phyloP scores from a whole-genome alignment of 495 filamentous ascomycete genomes.

The Pyrenula aspistea region DNA sequence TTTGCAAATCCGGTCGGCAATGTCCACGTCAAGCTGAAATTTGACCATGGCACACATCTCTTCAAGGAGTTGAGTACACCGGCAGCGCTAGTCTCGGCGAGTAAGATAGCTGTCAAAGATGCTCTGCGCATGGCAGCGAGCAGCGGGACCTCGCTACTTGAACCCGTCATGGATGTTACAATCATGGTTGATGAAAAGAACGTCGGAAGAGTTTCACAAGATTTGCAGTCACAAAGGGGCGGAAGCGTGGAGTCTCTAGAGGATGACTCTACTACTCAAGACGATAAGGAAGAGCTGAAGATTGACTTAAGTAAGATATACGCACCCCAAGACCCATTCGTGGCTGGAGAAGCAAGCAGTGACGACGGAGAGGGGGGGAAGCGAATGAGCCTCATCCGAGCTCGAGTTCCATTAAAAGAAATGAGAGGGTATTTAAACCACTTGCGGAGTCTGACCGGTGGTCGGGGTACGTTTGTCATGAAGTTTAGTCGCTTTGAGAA shows the following conservation, averaged over 20 bases:
- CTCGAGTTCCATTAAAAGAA: slow-evolving; percentile 82
- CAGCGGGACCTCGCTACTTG: slow-evolving; percentile 55
- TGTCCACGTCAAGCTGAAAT: slow-evolving; percentile 52
- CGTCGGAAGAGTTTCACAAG: slow-evolving; percentile 79
- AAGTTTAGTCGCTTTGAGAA: slow-evolving; percentile 79
- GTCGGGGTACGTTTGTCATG: slow-evolving; percentile 88
- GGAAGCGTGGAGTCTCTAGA: slow-evolving; percentile 76
- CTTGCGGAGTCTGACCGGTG: slow-evolving; percentile 75
- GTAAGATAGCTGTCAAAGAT: slow-evolving; percentile 54
- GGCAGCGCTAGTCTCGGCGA: slow-evolving; percentile 67
- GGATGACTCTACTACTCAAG: slow-evolving; percentile 30
- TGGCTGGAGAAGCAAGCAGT: slow-evolving; percentile 10
- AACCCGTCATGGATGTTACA: slow-evolving; percentile 80
- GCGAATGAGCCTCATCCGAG: slow-evolving; percentile 48
- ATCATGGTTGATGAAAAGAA: slow-evolving; percentile 74
- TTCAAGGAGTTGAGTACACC: slow-evolving; percentile 54
- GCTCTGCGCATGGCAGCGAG: slow-evolving; percentile 47
- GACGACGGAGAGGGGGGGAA: not conserved
- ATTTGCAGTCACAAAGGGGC: slow-evolving; percentile 70
- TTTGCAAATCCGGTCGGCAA: slow-evolving; percentile 64
- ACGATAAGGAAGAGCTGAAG: slow-evolving; percentile 17
- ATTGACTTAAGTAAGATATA: slow-evolving; percentile 68
- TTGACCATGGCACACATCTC: slow-evolving; percentile 53
- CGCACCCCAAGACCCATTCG: slow-evolving; percentile 76
- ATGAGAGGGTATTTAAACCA: slow-evolving; percentile 96